These are phyloP conservation scores for Seminavis robusta DNA, from an alignment of 108 stramenopile genomes.

Conservation along the genomic window DNA sequence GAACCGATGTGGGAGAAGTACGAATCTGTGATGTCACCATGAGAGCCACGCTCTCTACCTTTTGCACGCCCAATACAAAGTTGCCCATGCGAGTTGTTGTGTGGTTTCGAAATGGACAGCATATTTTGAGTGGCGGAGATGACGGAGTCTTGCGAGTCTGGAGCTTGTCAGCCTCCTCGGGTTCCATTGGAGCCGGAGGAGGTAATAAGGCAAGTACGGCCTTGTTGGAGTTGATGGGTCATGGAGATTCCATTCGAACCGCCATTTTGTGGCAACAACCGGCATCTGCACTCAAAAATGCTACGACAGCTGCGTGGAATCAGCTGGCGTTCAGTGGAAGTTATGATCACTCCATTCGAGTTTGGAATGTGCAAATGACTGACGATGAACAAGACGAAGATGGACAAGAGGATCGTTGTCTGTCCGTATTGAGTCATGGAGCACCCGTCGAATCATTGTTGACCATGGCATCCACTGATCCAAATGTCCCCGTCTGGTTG, in stretches of 20 bases:
- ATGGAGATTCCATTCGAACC: constrained; percentile 72
- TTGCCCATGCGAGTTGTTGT: constrained; percentile 48
- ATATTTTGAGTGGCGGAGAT: constrained; percentile 61
- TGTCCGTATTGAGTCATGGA: constrained; percentile 69
- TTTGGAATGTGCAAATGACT: constrained; percentile 61
- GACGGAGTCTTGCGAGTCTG: constrained; percentile 68
- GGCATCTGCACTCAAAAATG: not conserved
- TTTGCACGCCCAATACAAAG: constrained; percentile 32
- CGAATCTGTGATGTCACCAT: constrained; percentile 64
- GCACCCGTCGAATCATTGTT: constrained; percentile 77
- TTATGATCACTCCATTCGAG: constrained; percentile 83
- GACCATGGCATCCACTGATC: constrained; percentile 41
- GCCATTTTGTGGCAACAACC: constrained; percentile 23
- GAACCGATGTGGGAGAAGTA: constrained; percentile 64
- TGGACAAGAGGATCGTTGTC: constrained; percentile 38
- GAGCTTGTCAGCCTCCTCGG: constrained; percentile 37
- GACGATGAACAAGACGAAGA: constrained; percentile 10
- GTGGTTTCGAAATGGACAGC: constrained; percentile 75
- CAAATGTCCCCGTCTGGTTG: constrained; percentile 44
- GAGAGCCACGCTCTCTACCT: constrained; percentile 66
- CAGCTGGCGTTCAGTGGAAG: constrained; percentile 48
- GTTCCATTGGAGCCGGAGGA: constrained; percentile 13
- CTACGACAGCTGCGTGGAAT: not conserved
- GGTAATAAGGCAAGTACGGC: constrained; percentile 29
- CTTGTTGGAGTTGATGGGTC: constrained; percentile 50